Evolutionary conservation across 2,329 filamentous ascomycete species (phyloP), one percentile per base, ranked within the genome.

Genomic region (Sclerotinia nivalis): DNA sequence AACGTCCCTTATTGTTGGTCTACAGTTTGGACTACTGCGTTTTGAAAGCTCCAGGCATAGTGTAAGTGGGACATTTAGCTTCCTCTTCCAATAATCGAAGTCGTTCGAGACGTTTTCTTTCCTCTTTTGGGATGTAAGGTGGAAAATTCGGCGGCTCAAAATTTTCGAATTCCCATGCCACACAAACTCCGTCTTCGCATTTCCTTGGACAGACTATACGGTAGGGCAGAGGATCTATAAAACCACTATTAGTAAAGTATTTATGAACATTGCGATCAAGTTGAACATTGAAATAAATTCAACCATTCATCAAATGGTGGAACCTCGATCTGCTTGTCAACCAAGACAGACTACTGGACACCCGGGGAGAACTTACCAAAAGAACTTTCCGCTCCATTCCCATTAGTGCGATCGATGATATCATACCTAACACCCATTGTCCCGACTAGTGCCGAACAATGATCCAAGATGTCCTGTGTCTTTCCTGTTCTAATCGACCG

Each of bases 381-480:
- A 31, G 2, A 7, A 15, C 10, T 45, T 61, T 15, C 25, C 25
- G 15, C 13, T 15, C 2, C 1, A 22, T 61, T 10, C 20, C 28
- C 18, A 4, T 47, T 12, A 31, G 25, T 47, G 40, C 9, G 4
- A 20, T 22, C 40, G 1, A 10, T 22, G 40, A 3, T 31, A 47
- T 4, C 50, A 54, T 6, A 18, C 12, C 40, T n/a, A 37, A 12
- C 31, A 15, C 12, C 55, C 0, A 2, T 18, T 1, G 15, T n/a
- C 15, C 34, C 34, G 1, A 7, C 34, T n/a, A 40, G 34, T 3
- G 2, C n/a, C 22, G 13, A 1, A 43, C 37, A 2, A 25, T 40
- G 0, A 10, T 59, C 7, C 22, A 43, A 1, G 0, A 25, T 25
- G 8, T 9, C 7, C 34, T 25, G 0, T 0, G 13, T 10, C 28